phyloP scores from a whole-genome alignment of 2,329 filamentous ascomycete species.

The Clonostachys rosea region DNA sequence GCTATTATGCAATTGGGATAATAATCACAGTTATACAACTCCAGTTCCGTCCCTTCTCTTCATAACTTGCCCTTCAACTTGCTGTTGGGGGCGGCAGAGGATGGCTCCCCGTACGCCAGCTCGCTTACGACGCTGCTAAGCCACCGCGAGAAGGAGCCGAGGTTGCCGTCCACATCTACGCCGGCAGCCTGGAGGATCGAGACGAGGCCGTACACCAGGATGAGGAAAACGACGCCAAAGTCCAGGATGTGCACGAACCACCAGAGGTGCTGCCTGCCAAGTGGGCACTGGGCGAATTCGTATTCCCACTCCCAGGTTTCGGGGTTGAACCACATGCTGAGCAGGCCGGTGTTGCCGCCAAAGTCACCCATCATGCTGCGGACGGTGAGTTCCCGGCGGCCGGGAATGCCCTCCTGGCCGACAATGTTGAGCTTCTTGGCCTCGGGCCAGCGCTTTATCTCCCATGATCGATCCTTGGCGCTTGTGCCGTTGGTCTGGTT shows the following conservation, averaged over 20 bases:
- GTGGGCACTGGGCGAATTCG: conserved; percentile 71
- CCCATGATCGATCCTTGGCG: conserved; percentile 39
- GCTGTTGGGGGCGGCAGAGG: too few species aligned
- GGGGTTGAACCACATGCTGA: conserved; percentile 86
- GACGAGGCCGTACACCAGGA: conserved; percentile 16
- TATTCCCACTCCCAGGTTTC: conserved; percentile 71
- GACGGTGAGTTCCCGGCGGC: conserved; percentile 84
- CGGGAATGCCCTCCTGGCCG: conserved; percentile 42
- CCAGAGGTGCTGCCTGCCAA: conserved; percentile 90
- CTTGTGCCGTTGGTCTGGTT: conserved; percentile 50
- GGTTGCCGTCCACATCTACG: conserved; percentile 23
- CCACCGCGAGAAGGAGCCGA: background rate
- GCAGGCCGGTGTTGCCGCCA: conserved; percentile 82
- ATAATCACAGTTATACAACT: background rate
- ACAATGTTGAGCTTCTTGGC: conserved; percentile 34
- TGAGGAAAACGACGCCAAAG: conserved; percentile 34
- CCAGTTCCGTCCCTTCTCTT: too few species aligned
- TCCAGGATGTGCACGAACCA: conserved; percentile 82
- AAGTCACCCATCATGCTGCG: conserved; percentile 98
- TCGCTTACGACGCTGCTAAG: too few species aligned
- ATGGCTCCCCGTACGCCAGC: too few species aligned
- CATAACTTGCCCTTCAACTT: too few species aligned
- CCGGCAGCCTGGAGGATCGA: conserved; percentile 17
- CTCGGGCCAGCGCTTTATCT: conserved; percentile 41
- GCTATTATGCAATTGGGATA: too few species aligned